Evolutionary conservation across 148 eudicot species (phyloP), one percentile per base, ranked within the genome.

Genomic region (Selenicereus undatus): DNA sequence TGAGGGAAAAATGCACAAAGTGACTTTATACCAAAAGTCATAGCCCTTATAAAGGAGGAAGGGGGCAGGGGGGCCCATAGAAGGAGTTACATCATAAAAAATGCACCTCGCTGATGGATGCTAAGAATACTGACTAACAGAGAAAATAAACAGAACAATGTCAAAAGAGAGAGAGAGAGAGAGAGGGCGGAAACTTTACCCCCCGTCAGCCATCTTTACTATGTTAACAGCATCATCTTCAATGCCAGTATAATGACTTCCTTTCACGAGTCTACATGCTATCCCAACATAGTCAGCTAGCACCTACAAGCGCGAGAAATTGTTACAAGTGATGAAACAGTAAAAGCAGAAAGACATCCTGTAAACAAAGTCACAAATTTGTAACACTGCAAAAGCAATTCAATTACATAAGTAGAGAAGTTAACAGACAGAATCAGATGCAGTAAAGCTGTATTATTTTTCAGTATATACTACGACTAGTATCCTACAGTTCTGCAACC

Each of bases 221-320:
- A 94, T 90, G 89, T 91, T 92, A 81, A 97, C 91, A 82, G 98
- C 99, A 86, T 92, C 98, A 87, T 91, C 98, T 82, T 97, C 99
- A 48, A 86, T 80, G n/a, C 98, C 98, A 79, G 97, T 92, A 84
- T 97, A 97, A 85, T 92, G 94, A 83, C 97, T 94, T 84, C 99
- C 99, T 85, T 91, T 97, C 60, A 97, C 92, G 51, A 97, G 88
- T 86, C 97, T 88, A 86, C 98, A 97, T 78, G 91, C 86, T 82
- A 97, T 88, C 74, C 97, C 98, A 88, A 92, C 95, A 88, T 76
- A 87, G 76, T 97, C 98, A 81, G 99, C 97, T 86, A 97, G 87
- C 70, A 90, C 94, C 98, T 97, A 90, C 83, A 84, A 68, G 73
- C 30, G 21, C 78, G 36, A 62, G 81, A 80, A 71, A n/a, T 29